These are phyloP conservation scores for Aureobasidium sp. DNA, from an alignment of 2,329 filamentous ascomycete species.

Conservation along the genomic window DNA sequence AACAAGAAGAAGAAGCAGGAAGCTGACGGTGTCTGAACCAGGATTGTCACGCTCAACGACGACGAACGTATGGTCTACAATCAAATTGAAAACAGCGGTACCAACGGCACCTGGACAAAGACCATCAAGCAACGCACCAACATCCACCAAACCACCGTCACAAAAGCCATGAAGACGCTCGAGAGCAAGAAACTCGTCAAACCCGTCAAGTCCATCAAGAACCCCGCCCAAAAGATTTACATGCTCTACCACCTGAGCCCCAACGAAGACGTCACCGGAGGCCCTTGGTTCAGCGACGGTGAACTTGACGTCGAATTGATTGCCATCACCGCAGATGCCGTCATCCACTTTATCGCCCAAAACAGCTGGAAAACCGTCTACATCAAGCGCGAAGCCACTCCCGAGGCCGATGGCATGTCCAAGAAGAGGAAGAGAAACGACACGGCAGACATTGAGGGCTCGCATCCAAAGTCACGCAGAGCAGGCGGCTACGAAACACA, in stretches of 20 bases:
- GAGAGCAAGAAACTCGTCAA: slow-evolving; percentile 76
- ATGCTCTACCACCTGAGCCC: slow-evolving; percentile 80
- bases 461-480: slow-evolving; percentile 22
- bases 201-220: slow-evolving; percentile 84
- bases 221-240: slow-evolving; percentile 89
- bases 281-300: slow-evolving; percentile 88
- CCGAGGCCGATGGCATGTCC: not conserved
- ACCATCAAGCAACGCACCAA: slow-evolving; percentile 71
- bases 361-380: slow-evolving; percentile 58
- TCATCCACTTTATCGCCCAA: slow-evolving; percentile 64
- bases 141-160: slow-evolving; percentile 75
- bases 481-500: slow-evolving; percentile 19
- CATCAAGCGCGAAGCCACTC: slow-evolving; percentile 15
- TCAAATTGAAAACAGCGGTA: slow-evolving; percentile 14
- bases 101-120: slow-evolving; percentile 65
- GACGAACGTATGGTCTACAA: slow-evolving; percentile 70
- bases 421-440: slow-evolving; percentile 28
- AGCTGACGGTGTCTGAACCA: slow-evolving; percentile 18
- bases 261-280: slow-evolving; percentile 82
- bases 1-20: not conserved
- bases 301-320: slow-evolving; percentile 86
- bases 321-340: slow-evolving; percentile 60
- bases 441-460: slow-evolving; percentile 25
- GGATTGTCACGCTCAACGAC: slow-evolving; percentile 40
- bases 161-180: slow-evolving; percentile 73